Evolutionary conservation across 345 rosid species (phyloP).

Genomic region (Rhizophora mangle): DNA sequence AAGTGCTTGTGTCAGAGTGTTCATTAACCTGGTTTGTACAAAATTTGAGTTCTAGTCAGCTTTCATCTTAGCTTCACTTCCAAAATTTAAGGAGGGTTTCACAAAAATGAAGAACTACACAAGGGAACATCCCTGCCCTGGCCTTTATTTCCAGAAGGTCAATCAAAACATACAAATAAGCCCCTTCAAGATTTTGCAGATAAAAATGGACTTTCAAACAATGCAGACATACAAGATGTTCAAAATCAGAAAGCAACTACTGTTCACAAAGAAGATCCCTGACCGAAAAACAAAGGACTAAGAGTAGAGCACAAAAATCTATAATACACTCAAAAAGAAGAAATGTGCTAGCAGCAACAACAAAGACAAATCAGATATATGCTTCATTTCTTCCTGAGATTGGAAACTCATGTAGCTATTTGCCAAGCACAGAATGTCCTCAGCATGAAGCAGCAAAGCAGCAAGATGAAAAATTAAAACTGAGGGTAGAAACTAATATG

Average conservation of each 20-base stretch:
- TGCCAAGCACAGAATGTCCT: not conserved
- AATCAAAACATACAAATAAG: not conserved
- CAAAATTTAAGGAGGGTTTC: not conserved
- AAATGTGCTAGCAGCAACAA: not conserved
- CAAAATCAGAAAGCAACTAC: not conserved
- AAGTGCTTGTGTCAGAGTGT: slow-evolving; percentile 25
- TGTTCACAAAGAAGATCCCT: not conserved
- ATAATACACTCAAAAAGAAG: not conserved
- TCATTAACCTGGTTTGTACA: slow-evolving; percentile 24
- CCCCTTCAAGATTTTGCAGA: not conserved
- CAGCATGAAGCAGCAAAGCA: not conserved
- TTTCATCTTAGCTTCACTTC: not conserved
- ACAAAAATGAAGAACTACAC: not conserved
- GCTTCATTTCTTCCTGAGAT: not conserved
- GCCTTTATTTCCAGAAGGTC: not conserved
- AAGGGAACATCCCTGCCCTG: not conserved
- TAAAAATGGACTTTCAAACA: not conserved
- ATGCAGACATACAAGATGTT: not conserved
- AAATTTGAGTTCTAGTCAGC: slow-evolving; percentile 3
- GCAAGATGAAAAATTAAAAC: not conserved
- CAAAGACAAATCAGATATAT: not conserved
- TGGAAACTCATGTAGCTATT: not conserved
- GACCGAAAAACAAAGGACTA: not conserved
- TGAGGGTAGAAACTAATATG: not conserved
- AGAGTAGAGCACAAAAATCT: not conserved